Evolutionary conservation across 495 filamentous ascomycete genomes (phyloP), one percentile per base, ranked within the genome.

Genomic region (Penicillium macrosclerotiorum): DNA sequence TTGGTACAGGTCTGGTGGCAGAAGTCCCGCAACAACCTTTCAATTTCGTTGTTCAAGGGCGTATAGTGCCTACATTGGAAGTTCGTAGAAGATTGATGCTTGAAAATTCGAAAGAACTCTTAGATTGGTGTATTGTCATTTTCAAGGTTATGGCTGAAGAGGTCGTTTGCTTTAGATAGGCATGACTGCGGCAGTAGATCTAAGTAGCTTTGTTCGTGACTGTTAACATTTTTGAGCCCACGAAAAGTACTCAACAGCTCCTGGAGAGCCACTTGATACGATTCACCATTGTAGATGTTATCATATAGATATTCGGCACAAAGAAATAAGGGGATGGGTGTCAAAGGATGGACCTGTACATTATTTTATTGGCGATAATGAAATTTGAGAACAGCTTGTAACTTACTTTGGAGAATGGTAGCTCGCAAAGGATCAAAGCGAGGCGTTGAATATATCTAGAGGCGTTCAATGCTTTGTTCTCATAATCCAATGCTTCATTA

Each of bases 371-470:
- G 26, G 17, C 12, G 23, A 22, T 1, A 1, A 1, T 9, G 2
- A 2, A 3, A n/a, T 27, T 2, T 9, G 23, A 9, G 8, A n/a
- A 22, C 1, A 18, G 5, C 3, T 8, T 20, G 11, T 4, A 6
- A 12, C 47, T 35, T 53, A 60, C 63, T 46, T 57, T 67, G 43
- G 72, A 71, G 45, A 62, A 74, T 18, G 64, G 67, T 6, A 77
- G 57, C 16, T 74, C 60, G 9, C 65, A 60, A 27, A 77, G 59
- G 6, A 63, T 64, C 17, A 62, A 72, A 2, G 68, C 58, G 2
- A 77, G 51, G 3, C 49, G 42, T 18, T 69, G 62, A 27, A 77
- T 74, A 30, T 71, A 62, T 36, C 55, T 44, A 12, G 72, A 68
- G 1, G 74, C 72, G 4, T 34, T 27, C 16, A 30, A 19, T 12